Base-by-base conservation (phyloP, 225 moss, liverwort and hornwort genomes). In the Pseudoscleropodium purum region DNA sequence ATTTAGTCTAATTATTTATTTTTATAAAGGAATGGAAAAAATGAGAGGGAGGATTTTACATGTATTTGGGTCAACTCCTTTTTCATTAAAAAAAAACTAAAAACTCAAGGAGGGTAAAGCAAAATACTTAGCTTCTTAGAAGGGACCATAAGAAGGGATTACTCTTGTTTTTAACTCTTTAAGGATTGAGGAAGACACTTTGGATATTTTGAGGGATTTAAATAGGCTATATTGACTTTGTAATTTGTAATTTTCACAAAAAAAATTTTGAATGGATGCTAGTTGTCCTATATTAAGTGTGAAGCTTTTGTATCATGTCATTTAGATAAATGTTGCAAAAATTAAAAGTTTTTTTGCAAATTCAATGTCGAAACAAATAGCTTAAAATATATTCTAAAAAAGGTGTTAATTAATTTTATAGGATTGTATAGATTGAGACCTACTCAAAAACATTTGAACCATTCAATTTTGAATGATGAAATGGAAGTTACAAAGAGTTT, bases 141-240 rank as follows among this genome's bases (percentile, higher is more conserved):
- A 2, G 0, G 5, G 23, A 36, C 6, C 2, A 14, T 77, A 34
- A 25, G 5, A 77, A 0, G 13, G 33, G 12, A 75, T 30, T 31
- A 31, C 17, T 36, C 15, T 41, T 66, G 26, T 5, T 15, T 1
- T 26, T 25, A 15, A n/a, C 13, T 4, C 21, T 4, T 39, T 2
- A 14, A 14, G 39, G 39, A 39, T 1, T 4, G 3, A 72, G 1
- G 25, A 72, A 0, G 0, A 7, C 8, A 73, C 16, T 27, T 16
- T 15, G 41, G 26, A 2, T 25, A 6, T 25, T 70, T 39, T 39
- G 25, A 2, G 13, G 1, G 8, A 26, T 72, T 70, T 1, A 0
- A 27, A 4, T 45, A 30, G 18, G 7, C 2, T 74, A 0, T 18
- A 0, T 11, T 47, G 4, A 30, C 18, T 47, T 30, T 0, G 0